Percentiles rank a stretch among this genome's conserved stretches.
Conservation (phyloP, 2,329 filamentous ascomycete species). For the Colletotrichum liaoningense region DNA sequence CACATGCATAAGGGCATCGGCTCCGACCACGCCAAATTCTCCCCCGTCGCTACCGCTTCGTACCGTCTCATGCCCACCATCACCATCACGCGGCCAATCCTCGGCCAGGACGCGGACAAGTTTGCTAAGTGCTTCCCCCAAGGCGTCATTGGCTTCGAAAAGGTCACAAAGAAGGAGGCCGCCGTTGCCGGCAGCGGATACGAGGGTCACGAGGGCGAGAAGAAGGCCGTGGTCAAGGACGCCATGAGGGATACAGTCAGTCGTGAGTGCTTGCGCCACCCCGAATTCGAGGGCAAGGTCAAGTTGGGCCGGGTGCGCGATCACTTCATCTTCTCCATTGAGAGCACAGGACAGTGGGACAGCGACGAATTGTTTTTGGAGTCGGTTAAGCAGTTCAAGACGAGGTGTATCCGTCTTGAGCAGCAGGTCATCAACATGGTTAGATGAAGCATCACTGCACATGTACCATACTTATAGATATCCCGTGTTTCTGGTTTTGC, state of each 20-base stretch:
- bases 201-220: constrained; percentile 80
- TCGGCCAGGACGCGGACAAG: constrained; percentile 88
- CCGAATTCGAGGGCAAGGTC: constrained; percentile 95
- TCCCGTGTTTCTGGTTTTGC: constrained; percentile 32
- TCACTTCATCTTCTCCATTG: constrained; percentile 97
- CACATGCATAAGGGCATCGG: constrained; percentile 97
- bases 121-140: constrained; percentile 90
- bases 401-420: constrained; percentile 82
- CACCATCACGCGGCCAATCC: constrained; percentile 83
- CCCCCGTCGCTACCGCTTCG: constrained; percentile 92
- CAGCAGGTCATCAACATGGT: constrained; percentile 76
- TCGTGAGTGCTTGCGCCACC: constrained; percentile 89
- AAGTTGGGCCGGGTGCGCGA: constrained; percentile 90
- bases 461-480: constrained; percentile 37
- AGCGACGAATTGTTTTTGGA: constrained; percentile 95
- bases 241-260: constrained; percentile 96
- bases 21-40: constrained; percentile 96
- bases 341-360: constrained; percentile 95
- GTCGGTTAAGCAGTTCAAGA: constrained; percentile 84
- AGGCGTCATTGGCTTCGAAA: constrained; percentile 86
- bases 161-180: constrained; percentile 76
- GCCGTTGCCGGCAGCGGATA: constrained; percentile 70
- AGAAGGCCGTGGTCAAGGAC: constrained; percentile 88
- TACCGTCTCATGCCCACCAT: constrained; percentile 94
- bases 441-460: constrained; percentile 49